Conservation (phyloP, 768 basidiomycete species). For the Phlebiopsis flavidoalba region DNA sequence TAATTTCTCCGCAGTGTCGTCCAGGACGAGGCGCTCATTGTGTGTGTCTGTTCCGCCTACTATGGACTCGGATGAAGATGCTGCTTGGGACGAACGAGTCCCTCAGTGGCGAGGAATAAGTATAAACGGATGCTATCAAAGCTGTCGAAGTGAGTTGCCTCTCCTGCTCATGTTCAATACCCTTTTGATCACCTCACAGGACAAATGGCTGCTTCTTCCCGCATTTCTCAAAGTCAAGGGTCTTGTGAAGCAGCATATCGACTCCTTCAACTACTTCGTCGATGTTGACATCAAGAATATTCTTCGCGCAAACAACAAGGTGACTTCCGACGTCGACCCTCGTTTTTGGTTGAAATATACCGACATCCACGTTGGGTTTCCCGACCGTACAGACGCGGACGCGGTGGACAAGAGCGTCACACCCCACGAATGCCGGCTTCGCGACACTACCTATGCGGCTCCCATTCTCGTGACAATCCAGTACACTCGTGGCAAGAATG, state of each 20-base stretch:
- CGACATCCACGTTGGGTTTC: slow-evolving; percentile 90
- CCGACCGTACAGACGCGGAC: slow-evolving; percentile 81
- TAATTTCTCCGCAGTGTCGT: too few species aligned
- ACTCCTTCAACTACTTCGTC: slow-evolving; percentile 98
- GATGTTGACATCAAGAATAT: slow-evolving; percentile 97
- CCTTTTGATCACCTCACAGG: slow-evolving; percentile 40
- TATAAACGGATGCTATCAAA: slow-evolving; percentile 87
- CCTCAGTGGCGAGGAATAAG: slow-evolving; percentile 71
- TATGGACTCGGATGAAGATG: slow-evolving; percentile 23
- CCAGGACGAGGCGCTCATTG: too few species aligned
- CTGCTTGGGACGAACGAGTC: slow-evolving; percentile 55
- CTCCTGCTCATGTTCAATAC: not conserved
- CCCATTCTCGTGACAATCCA: slow-evolving; percentile 92
- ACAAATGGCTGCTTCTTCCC: slow-evolving; percentile 97
- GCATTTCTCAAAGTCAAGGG: slow-evolving; percentile 98
- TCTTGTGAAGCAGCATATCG: slow-evolving; percentile 97
- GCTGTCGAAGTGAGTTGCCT: slow-evolving; percentile 67
- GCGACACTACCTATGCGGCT: slow-evolving; percentile 92
- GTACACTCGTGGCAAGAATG: slow-evolving; percentile 88
- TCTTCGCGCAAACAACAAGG: slow-evolving; percentile 87
- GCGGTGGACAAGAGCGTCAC: slow-evolving; percentile 80
- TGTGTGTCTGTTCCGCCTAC: too few species aligned
- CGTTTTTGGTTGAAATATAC: slow-evolving; percentile 95
- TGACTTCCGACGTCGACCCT: slow-evolving; percentile 95
- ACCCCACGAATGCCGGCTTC: slow-evolving; percentile 94